phyloP scores from a whole-genome alignment of 2,329 filamentous ascomycete genomes.

The Gnomoniopsis smithogilvyi region DNA sequence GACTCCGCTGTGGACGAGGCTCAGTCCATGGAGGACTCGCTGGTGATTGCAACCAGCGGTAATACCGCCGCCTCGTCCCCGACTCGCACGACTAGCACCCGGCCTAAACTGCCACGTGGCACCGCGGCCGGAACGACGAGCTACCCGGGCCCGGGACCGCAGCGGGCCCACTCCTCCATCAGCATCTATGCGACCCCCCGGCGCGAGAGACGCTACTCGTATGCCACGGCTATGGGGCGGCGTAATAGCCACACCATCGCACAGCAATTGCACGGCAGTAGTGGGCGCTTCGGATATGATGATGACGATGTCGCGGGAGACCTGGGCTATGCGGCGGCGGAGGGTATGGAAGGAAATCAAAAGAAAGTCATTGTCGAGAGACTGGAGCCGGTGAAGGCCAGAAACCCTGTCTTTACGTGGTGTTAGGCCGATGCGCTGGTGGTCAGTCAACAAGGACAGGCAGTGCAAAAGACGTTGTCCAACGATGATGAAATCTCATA shows the following conservation, averaged over 20 bases:
- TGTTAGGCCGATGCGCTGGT: constrained; percentile 56
- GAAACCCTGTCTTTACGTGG: constrained; percentile 96
- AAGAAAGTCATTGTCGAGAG: constrained; percentile 96
- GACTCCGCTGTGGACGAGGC: constrained; percentile 37
- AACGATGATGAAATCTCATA: background rate
- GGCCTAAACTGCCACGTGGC: constrained; percentile 22
- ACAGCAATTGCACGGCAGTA: constrained; percentile 46
- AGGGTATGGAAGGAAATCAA: constrained; percentile 87
- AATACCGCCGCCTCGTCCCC: constrained; percentile 19
- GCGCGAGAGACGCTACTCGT: constrained; percentile 53
- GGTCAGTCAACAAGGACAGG: background rate
- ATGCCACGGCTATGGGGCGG: constrained; percentile 44
- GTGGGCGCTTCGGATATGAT: constrained; percentile 38
- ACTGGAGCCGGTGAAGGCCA: constrained; percentile 90
- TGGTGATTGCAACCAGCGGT: constrained; percentile 12
- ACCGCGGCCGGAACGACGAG: constrained; percentile 26
- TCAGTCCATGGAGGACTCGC: constrained; percentile 33
- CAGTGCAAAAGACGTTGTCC: background rate
- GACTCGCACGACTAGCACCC: constrained; percentile 9
- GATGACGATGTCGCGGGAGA: constrained; percentile 86
- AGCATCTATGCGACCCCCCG: constrained; percentile 41
- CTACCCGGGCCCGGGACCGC: constrained; percentile 40
- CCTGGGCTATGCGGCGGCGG: constrained; percentile 88
- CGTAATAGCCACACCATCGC: constrained; percentile 49
- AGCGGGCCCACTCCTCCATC: constrained; percentile 30